These are phyloP conservation scores for Passiflora organensis DNA, from an alignment of 345 rosid species.

Conservation along the genomic window DNA sequence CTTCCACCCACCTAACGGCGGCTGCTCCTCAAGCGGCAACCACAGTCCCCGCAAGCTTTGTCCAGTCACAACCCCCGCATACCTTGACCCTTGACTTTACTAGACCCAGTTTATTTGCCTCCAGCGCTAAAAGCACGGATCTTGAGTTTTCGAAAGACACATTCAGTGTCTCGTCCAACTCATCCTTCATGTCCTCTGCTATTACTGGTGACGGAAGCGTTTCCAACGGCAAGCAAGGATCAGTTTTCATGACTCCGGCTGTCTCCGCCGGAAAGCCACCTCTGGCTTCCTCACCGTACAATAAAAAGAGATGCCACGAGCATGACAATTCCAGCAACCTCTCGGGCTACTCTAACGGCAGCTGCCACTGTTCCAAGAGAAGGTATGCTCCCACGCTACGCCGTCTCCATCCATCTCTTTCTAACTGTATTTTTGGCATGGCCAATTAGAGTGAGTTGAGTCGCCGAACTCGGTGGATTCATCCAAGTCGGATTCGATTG, in stretches of 20 bases:
- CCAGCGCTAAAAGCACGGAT: slow-evolving; percentile 43
- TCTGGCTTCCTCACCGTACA: slow-evolving; percentile 44
- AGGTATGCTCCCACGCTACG: slow-evolving; percentile 50
- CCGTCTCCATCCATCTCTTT: too few relatives aligned
- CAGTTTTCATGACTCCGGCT: slow-evolving; percentile 49
- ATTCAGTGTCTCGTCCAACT: slow-evolving; percentile 76
- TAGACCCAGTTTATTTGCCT: slow-evolving; percentile 42
- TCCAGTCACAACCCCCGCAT: slow-evolving; percentile 43
- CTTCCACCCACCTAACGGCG: not conserved
- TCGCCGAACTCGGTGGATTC: too few relatives aligned
- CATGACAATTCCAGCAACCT: slow-evolving; percentile 50
- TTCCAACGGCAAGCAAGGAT: slow-evolving; percentile 70
- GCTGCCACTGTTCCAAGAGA: slow-evolving; percentile 87
- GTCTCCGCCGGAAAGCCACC: slow-evolving; percentile 74
- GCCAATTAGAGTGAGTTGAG: too few relatives aligned
- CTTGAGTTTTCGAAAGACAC: slow-evolving; percentile 65
- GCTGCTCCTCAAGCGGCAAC: slow-evolving; percentile 13
- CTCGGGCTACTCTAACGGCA: slow-evolving; percentile 57
- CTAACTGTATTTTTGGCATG: too few relatives aligned
- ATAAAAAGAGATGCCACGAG: slow-evolving; percentile 64
- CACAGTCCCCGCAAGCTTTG: slow-evolving; percentile 32
- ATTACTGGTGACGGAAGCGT: slow-evolving; percentile 95
- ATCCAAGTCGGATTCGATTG: too few relatives aligned
- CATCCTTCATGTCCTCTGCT: slow-evolving; percentile 80
- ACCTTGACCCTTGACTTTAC: slow-evolving; percentile 79